Evolutionary conservation across 441 rosid genomes (phyloP), one percentile per base, ranked within the genome.

Genomic region (Hypseocharis bilobata): DNA sequence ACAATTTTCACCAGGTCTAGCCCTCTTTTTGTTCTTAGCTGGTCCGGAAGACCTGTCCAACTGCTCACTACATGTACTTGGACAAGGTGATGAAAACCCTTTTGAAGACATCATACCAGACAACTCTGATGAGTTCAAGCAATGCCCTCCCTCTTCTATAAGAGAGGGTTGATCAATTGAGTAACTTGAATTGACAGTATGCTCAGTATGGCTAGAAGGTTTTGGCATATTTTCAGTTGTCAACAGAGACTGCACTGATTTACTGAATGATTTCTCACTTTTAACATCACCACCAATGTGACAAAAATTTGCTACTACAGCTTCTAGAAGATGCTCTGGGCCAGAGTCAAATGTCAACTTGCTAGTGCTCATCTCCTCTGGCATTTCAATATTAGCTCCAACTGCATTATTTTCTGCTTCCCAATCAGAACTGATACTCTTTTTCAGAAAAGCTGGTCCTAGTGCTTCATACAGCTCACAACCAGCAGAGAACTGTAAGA

Each of bases 381-480:
- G 69, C 76, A 82, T 62, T 69, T 83, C 82, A 27, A 70, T 38
- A 64, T 55, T 63, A 55, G 76, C 73, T 36, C 75, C 78, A 69
- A 77, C 70, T 69, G 81, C 91, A 63, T 69, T 66, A 70, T 81
- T 85, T 70, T 75, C 83, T 58, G 69, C 69, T 72, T 79, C 83
- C 75, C 64, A 71, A 69, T 75, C 87, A 64, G 67, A 74, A 69
- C 62, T 64, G 42, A 60, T 64, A 69, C 70, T 70, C 23, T 76
- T 80, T 60, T 78, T 80, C 69, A 68, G 69, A 78, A 87, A 89
- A 58, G 76, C 77, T 59, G 93, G 88, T 66, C 96, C 96, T 38
- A 92, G 84, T 25, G 87, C 98, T 81, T 89, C 95, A 68, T 81
- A 83, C 74, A 92, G 84, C 84, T 92, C 98, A 32, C 79, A 86